Percentiles rank a stretch among this genome's conserved stretches.
Evolutionary conservation across 2,329 filamentous ascomycete genomes (phyloP).

Genomic region (Xylaria sp.): DNA sequence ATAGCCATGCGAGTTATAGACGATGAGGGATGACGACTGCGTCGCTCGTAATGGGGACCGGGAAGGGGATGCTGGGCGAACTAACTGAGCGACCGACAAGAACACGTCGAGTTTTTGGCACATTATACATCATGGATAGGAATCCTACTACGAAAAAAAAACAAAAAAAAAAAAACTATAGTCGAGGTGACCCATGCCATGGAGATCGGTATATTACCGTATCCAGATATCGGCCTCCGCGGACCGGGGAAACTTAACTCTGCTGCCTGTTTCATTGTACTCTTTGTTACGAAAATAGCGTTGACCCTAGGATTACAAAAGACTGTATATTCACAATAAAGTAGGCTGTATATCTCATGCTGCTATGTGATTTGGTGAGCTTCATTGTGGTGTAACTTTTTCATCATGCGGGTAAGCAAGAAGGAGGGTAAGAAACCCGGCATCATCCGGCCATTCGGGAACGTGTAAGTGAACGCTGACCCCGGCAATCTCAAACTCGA

Average conservation of each 20-base stretch:
- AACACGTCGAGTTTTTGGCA: too few relatives aligned
- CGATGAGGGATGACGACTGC: too few relatives aligned
- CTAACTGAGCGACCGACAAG: too few relatives aligned
- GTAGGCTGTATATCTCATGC: background rate
- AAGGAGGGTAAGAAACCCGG: background rate
- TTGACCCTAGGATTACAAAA: too few relatives aligned
- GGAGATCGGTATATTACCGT: background rate
- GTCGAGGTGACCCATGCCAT: too few relatives aligned
- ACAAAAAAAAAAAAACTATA: too few relatives aligned
- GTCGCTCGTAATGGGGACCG: too few relatives aligned
- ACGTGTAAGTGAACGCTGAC: slow-evolving; percentile 12
- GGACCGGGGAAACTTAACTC: background rate
- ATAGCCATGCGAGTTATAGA: too few relatives aligned
- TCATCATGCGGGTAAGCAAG: background rate
- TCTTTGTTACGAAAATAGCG: background rate
- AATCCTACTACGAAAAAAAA: too few relatives aligned
- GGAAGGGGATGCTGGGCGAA: too few relatives aligned
- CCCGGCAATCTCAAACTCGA: accelerated
- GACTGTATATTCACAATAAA: background rate
- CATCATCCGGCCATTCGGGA: slow-evolving; percentile 20
- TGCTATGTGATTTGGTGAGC: background rate
- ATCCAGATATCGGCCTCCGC: slow-evolving; percentile 15
- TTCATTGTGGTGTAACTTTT: background rate
- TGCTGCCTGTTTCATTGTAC: slow-evolving; percentile 7
- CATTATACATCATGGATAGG: too few relatives aligned